Evolutionary conservation across 2,329 filamentous ascomycete genomes (phyloP).

Genomic region (Pseudocercospora fuligena): DNA sequence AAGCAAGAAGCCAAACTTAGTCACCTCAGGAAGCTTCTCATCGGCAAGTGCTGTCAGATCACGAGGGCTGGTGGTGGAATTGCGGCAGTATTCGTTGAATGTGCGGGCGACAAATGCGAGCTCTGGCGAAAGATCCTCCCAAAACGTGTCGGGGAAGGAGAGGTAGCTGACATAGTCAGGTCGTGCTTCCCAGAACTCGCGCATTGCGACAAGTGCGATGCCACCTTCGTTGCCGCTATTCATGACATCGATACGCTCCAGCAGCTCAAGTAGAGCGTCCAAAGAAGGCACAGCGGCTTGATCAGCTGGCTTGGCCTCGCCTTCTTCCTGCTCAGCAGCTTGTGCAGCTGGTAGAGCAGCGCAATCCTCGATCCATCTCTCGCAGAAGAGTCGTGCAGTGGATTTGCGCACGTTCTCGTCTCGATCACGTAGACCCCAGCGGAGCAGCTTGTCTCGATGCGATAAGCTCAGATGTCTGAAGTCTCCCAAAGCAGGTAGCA

Average conservation of each 20-base stretch:
- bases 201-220: conserved; percentile 92
- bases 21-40: conserved; percentile 94
- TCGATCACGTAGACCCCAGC: conserved; percentile 92
- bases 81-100: conserved; percentile 91
- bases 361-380: conserved; percentile 98
- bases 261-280: conserved; percentile 83
- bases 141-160: conserved; percentile 71
- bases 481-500: conserved; percentile 87
- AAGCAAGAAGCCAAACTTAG: conserved; percentile 83
- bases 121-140: conserved; percentile 81
- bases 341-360: conserved; percentile 68
- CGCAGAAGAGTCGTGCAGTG: conserved; percentile 84
- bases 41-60: conserved; percentile 78
- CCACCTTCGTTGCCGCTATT: conserved; percentile 89
- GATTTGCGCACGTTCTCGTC: conserved; percentile 95
- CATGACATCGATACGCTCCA: conserved; percentile 92
- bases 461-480: conserved; percentile 91
- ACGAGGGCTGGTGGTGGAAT: conserved; percentile 63
- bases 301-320: conserved; percentile 51
- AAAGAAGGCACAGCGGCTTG: conserved; percentile 68
- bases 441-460: conserved; percentile 91
- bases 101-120: conserved; percentile 88
- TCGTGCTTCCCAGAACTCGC: conserved; percentile 91
- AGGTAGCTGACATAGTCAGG: conserved; percentile 78
- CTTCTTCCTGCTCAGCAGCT: conserved; percentile 59